Percentiles rank a stretch among this genome's conserved stretches.
Conservation (phyloP, 176 grass and related monocot species). For the Zea luxurians region DNA sequence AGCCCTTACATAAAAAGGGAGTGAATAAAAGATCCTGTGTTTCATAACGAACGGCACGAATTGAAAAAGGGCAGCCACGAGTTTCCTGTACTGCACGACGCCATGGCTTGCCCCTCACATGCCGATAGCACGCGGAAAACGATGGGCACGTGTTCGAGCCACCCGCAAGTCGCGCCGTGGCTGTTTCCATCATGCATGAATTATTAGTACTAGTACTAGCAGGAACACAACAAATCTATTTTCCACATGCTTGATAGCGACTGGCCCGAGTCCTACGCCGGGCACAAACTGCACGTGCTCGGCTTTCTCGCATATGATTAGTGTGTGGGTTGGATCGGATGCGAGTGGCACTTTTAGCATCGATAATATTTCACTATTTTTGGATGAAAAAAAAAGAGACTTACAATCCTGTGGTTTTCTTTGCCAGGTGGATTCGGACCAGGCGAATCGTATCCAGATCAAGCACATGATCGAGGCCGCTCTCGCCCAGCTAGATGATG, state of each 20-base stretch:
- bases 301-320: neutral
- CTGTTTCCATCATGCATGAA: neutral
- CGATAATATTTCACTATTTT: neutral
- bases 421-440: neutral
- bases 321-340: neutral
- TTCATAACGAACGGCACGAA: neutral
- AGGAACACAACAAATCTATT: neutral
- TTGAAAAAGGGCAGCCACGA: neutral
- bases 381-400: neutral
- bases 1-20: no score
- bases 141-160: neutral
- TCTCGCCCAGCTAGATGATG: neutral
- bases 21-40: neutral
- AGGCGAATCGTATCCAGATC: neutral
- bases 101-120: neutral
- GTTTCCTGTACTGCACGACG: no score
- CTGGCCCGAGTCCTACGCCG: neutral
- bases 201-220: neutral
- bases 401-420: neutral
- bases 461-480: slow-evolving; percentile 4
- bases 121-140: neutral
- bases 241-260: neutral
- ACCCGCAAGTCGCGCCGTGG: neutral
- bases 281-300: neutral
- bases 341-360: neutral